Evolutionary conservation across 495 filamentous ascomycete genomes (phyloP).

Genomic region (Trichoderma gamsii): DNA sequence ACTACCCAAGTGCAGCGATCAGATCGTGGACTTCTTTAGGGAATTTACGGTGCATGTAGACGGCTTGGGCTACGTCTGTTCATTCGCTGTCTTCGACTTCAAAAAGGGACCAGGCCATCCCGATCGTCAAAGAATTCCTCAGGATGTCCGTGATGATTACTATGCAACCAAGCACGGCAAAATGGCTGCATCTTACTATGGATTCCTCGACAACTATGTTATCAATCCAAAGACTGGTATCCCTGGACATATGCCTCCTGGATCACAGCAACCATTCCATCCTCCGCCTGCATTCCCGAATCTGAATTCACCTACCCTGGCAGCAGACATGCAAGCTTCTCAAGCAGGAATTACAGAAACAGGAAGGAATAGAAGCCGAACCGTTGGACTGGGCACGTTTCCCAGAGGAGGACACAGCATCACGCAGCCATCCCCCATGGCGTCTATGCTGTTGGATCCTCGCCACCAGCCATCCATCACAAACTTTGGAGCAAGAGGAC

Average conservation of each 20-base stretch:
- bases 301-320: constrained; percentile 55
- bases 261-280: constrained; percentile 57
- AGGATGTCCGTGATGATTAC: constrained; percentile 80
- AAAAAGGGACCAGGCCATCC: constrained; percentile 66
- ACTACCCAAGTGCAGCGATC: constrained; percentile 83
- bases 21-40: constrained; percentile 93
- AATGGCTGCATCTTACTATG: constrained; percentile 91
- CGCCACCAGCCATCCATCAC: constrained; percentile 72
- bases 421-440: constrained; percentile 49
- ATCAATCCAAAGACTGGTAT: constrained; percentile 54
- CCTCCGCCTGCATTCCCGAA: constrained; percentile 74
- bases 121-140: constrained; percentile 27
- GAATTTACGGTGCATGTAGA: constrained; percentile 97
- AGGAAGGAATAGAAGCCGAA: constrained; percentile 33
- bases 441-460: constrained; percentile 75
- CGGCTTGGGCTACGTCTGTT: constrained; percentile 91
- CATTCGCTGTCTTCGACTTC: constrained; percentile 97
- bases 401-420: constrained; percentile 29
- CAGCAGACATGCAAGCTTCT: constrained; percentile 49
- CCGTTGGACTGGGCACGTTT: constrained; percentile 22
- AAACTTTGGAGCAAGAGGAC: constrained; percentile 37
- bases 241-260: constrained; percentile 42
- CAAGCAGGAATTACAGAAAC: constrained; percentile 35
- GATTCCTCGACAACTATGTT: constrained; percentile 86
- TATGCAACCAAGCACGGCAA: constrained; percentile 93